These are phyloP conservation scores for Echeveria elegans DNA, from an alignment of 164 flowering plant species.

Conservation along the genomic window DNA sequence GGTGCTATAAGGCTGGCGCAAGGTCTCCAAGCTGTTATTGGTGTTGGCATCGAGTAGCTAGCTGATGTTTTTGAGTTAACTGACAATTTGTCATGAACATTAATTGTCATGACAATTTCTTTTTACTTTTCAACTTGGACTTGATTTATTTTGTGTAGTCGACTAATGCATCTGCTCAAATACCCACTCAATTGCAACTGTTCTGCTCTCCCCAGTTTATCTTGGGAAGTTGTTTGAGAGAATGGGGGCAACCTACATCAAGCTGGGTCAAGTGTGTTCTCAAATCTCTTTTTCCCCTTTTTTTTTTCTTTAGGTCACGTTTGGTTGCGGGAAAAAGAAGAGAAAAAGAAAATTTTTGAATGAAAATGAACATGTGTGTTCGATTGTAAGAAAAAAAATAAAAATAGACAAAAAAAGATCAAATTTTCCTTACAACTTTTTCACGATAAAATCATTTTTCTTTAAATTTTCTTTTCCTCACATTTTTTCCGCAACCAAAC, in stretches of 20 bases:
- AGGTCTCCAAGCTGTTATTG: slow-evolving; percentile 82
- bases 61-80: slow-evolving; percentile 71
- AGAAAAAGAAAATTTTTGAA: too few relatives aligned
- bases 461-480: too few relatives aligned
- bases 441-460: too few relatives aligned
- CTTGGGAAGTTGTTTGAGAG: slow-evolving; percentile 84
- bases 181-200: slow-evolving; percentile 66
- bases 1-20: slow-evolving; percentile 79
- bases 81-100: not conserved
- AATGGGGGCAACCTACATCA: slow-evolving; percentile 94
- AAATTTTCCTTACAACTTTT: too few relatives aligned
- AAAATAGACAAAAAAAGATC: too few relatives aligned
- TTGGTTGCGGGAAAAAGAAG: too few relatives aligned
- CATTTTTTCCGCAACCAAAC: too few relatives aligned
- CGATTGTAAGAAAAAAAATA: too few relatives aligned
- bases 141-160: slow-evolving; percentile 28
- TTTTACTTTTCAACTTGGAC: too few relatives aligned
- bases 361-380: too few relatives aligned
- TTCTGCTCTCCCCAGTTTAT: slow-evolving; percentile 72
- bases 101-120: not conserved
- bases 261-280: slow-evolving; percentile 74
- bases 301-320: not conserved
- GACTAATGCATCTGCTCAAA: slow-evolving; percentile 44
- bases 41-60: slow-evolving; percentile 91
- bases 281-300: not conserved